Conservation (phyloP, 2,329 filamentous ascomycete genomes). For the Epichloe typhina region DNA sequence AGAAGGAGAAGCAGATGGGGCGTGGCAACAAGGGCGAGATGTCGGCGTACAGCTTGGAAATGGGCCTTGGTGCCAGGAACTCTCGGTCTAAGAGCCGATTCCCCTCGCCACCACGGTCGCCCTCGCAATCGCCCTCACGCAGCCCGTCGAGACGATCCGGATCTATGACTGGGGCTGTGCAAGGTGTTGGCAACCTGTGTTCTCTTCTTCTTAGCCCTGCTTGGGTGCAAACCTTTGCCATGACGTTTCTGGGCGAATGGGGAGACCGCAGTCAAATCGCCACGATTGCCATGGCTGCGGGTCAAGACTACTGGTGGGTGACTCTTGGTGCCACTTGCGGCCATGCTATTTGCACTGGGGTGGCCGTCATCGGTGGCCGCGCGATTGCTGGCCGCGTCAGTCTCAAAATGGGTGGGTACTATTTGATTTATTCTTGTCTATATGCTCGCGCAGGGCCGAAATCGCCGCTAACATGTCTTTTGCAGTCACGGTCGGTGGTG, state of each 20-base stretch:
- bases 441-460: background rate
- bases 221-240: conserved; percentile 97
- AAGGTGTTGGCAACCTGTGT: conserved; percentile 72
- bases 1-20: conserved; percentile 72
- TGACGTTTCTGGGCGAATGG: conserved; percentile 99
- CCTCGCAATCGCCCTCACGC: conserved; percentile 55
- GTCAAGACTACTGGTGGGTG: conserved; percentile 98
- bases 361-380: conserved; percentile 81
- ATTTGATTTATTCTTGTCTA: background rate
- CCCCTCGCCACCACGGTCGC: conserved; percentile 66
- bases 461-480: background rate
- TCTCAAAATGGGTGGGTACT: conserved; percentile 78
- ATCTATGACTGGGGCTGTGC: conserved; percentile 27
- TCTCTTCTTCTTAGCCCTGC: conserved; percentile 83
- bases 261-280: conserved; percentile 95
- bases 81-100: conserved; percentile 63
- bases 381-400: conserved; percentile 90
- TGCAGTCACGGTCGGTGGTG: conserved; percentile 81
- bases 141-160: conserved; percentile 35
- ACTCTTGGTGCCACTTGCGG: conserved; percentile 77
- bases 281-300: conserved; percentile 96
- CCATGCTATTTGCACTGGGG: conserved; percentile 79
- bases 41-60: conserved; percentile 64
- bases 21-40: conserved; percentile 39
- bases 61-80: conserved; percentile 58